phyloP scores from a whole-genome alignment of 768 basidiomycete genomes.

The Candolleomyces aberdarensis region DNA sequence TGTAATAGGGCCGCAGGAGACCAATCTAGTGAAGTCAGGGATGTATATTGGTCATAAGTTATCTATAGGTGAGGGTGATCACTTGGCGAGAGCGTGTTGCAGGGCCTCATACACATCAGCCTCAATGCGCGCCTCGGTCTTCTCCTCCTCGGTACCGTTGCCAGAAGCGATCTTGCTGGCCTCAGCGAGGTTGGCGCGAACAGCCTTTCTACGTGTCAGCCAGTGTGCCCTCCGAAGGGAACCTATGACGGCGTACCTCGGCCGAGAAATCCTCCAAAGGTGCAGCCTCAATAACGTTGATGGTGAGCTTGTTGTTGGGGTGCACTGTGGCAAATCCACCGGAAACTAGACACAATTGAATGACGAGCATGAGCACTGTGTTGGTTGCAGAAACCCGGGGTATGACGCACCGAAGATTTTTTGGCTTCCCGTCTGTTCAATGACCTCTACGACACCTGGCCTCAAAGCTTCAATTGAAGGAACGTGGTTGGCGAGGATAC shows the following conservation, averaged over 20 bases:
- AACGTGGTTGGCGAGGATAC: slow-evolving; percentile 98
- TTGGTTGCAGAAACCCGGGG: not conserved
- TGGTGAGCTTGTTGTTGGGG: slow-evolving; percentile 93
- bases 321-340: slow-evolving; percentile 98
- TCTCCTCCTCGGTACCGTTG: slow-evolving; percentile 89
- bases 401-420: slow-evolving; percentile 94
- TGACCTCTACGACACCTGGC: slow-evolving; percentile 92
- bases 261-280: slow-evolving; percentile 85
- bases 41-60: slow-evolving; percentile 8
- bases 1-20: not conserved
- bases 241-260: slow-evolving; percentile 56
- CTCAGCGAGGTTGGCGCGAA: slow-evolving; percentile 86
- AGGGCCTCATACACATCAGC: slow-evolving; percentile 96
- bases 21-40: not conserved
- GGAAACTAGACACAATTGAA: slow-evolving; percentile 57
- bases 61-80: slow-evolving; percentile 13
- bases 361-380: not conserved
- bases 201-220: slow-evolving; percentile 53
- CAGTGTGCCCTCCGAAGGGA: not conserved
- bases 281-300: slow-evolving; percentile 97
- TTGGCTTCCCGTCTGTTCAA: slow-evolving; percentile 80
- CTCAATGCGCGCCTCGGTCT: slow-evolving; percentile 90
- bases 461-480: slow-evolving; percentile 95
- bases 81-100: slow-evolving; percentile 73
- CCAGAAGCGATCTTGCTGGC: slow-evolving; percentile 79